Evolutionary conservation across 257 asterid species (phyloP).

Genomic region (Linderniella brevidens): DNA sequence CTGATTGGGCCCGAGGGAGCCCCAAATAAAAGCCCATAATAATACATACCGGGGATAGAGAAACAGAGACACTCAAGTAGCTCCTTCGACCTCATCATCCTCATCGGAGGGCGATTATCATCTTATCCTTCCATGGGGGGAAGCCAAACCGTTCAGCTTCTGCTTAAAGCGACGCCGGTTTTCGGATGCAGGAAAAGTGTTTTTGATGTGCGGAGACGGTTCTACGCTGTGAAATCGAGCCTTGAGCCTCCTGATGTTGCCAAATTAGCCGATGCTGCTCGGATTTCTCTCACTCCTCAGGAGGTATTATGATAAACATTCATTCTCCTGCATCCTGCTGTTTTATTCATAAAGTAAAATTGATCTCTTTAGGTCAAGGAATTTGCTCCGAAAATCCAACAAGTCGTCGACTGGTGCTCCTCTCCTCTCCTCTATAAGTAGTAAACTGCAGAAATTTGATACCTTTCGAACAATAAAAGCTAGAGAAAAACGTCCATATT

Average conservation of each 20-base stretch:
- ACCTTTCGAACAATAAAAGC: too few relatives aligned
- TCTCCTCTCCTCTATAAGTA: constrained; percentile 1
- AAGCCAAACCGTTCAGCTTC: constrained; percentile 19
- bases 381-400: constrained; percentile 52
- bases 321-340: background rate
- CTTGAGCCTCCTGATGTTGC: constrained; percentile 60
- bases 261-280: constrained; percentile 70
- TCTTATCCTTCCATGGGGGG: constrained; percentile 17
- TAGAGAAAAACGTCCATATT: too few relatives aligned
- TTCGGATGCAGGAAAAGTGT: constrained; percentile 5
- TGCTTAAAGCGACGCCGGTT: constrained; percentile 14
- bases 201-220: constrained; percentile 10
- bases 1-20: too few relatives aligned
- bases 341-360: background rate
- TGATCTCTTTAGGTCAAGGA: constrained; percentile 39
- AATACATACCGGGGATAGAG: too few relatives aligned
- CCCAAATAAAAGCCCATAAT: too few relatives aligned
- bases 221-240: constrained; percentile 21
- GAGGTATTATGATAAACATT: constrained; percentile 19
- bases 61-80: too few relatives aligned
- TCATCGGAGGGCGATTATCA: too few relatives aligned
- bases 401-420: constrained; percentile 42
- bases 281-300: constrained; percentile 43
- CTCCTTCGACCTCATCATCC: too few relatives aligned
- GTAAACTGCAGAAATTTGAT: too few relatives aligned